These are phyloP conservation scores for Neonothopanus nambi DNA, from an alignment of 1,284 basidiomycete species.

Conservation along the genomic window DNA sequence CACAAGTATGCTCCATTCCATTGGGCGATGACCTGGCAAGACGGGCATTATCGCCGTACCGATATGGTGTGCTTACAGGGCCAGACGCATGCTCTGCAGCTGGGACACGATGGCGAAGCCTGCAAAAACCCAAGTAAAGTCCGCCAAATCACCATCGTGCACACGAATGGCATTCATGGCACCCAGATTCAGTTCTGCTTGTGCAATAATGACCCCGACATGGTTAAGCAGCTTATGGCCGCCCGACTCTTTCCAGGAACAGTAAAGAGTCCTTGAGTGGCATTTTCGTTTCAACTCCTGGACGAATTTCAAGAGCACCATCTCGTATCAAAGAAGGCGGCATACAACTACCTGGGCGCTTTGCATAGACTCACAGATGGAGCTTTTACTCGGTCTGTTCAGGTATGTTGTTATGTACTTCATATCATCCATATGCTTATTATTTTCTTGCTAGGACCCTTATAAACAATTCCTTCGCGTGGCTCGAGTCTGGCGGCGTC, in stretches of 20 bases:
- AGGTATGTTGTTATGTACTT: not conserved
- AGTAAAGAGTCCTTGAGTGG: conserved; percentile 22
- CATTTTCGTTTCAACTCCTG: conserved; percentile 29
- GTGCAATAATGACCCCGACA: conserved; percentile 13
- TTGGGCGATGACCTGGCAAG: conserved; percentile 26
- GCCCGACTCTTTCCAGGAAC: conserved; percentile 31
- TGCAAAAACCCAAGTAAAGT: not conserved
- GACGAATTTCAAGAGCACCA: conserved; percentile 29
- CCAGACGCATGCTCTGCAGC: conserved; percentile 14
- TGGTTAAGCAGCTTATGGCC: conserved; percentile 26
- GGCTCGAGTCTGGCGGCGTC: conserved; percentile 22
- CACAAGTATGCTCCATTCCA: conserved; percentile 20
- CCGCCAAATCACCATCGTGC: not conserved
- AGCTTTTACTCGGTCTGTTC: not conserved
- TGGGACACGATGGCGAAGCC: conserved; percentile 23
- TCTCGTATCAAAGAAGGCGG: conserved; percentile 26
- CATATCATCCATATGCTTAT: not conserved
- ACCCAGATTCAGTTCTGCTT: conserved; percentile 19
- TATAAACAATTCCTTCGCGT: conserved; percentile 26
- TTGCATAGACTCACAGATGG: conserved; percentile 15
- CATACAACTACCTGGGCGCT: conserved; percentile 26
- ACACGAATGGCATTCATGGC: conserved; percentile 24
- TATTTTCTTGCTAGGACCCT: conserved; percentile 17
- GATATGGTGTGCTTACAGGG: conserved; percentile 21
- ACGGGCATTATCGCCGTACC: conserved; percentile 18